Base-by-base conservation (phyloP, 495 filamentous ascomycete genomes). In the Penicillium odoratum region DNA sequence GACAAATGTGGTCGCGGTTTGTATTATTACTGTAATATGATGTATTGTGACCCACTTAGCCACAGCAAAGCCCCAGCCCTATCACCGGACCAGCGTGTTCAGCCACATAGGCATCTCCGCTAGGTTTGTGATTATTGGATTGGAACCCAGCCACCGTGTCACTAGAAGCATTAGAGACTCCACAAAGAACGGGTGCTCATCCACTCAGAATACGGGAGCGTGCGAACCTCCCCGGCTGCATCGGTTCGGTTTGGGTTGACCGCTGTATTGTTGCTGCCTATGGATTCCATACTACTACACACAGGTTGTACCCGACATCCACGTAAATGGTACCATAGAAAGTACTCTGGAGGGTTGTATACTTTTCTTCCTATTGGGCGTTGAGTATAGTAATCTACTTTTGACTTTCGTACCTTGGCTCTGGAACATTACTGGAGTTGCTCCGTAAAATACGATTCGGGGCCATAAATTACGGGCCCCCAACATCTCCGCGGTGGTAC, bases 81-180 rank as follows among this genome's bases (percentile, higher is more conserved):
- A 55, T 47, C 42, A 45, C 42, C 16, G 16, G 21, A 28, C 11
- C 21, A 8, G 36, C 21, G n/a, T 21, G 36, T 5, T 42, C 51
- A 53, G 66, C 66, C 66, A 68, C 66, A 60, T 9, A 21, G 44
- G 18, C 11, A 21, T n/a, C 13, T 53, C 36, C 51, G 40, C 47
- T 9, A 7, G 5, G 9, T 18, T 8, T 3, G 4, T 28, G n/a
- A 13, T 45, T 1, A 61, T 61, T 61, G 61, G 61, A 2, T 13
- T 33, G 8, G 21, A 18, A 33, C 15, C 21, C 58, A 56, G 54
- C 60, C 55, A 59, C 53, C 26, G 40, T 36, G 58, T 57, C 61
- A 62, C 58, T 28, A 16, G 8, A 26, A 40, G 38, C 38, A 40
- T 40, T 40, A 1, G 15, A 16, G 21, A 34, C 56, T 51, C 61